These are phyloP conservation scores for Apiotrichum veenhuisii DNA, from an alignment of 1,284 basidiomycete genomes.

Conservation along the genomic window DNA sequence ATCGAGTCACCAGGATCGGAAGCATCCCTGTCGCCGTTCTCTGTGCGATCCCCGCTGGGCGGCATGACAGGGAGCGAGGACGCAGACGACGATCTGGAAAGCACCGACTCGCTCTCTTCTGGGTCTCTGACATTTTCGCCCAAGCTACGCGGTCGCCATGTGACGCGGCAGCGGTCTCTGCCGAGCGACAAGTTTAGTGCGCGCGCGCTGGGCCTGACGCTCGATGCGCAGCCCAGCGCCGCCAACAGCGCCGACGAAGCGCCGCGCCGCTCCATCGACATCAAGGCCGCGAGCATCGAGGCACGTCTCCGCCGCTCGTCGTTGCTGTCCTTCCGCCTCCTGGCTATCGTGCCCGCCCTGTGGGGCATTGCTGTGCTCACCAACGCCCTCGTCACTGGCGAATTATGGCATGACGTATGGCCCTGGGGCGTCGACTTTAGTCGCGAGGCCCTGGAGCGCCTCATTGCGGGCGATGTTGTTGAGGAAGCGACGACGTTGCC, in stretches of 20 bases:
- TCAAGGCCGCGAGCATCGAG: slow-evolving; percentile 24
- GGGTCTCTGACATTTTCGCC: slow-evolving; percentile 40
- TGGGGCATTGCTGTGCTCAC: slow-evolving; percentile 39
- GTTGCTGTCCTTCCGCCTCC: slow-evolving; percentile 31
- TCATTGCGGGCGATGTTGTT: slow-evolving; percentile 24
- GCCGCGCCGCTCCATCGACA: slow-evolving; percentile 4
- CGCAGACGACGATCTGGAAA: slow-evolving; percentile 43
- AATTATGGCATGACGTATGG: slow-evolving; percentile 39
- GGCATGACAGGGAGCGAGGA: slow-evolving; percentile 37
- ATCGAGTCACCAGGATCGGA: slow-evolving; percentile 8
- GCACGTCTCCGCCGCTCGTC: slow-evolving; percentile 27
- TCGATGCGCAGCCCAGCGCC: slow-evolving; percentile 1
- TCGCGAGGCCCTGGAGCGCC: slow-evolving; percentile 37
- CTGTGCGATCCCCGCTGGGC: slow-evolving; percentile 14
- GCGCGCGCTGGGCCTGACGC: slow-evolving; percentile 8
- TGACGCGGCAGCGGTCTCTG: slow-evolving; percentile 2
- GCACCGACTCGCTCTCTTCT: slow-evolving; percentile 29
- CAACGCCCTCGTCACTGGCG: slow-evolving; percentile 31
- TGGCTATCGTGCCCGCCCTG: slow-evolving; percentile 40
- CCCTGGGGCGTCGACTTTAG: slow-evolving; percentile 45
- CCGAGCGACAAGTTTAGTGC: slow-evolving; percentile 1
- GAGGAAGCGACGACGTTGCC: slow-evolving; percentile 27
- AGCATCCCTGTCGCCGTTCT: slow-evolving; percentile 23
- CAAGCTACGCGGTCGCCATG: slow-evolving; percentile 15
- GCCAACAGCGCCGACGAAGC: slow-evolving; percentile 12